Evolutionary conservation across 805 yeast species (phyloP).

Genomic region (Yarrowia sp.): DNA sequence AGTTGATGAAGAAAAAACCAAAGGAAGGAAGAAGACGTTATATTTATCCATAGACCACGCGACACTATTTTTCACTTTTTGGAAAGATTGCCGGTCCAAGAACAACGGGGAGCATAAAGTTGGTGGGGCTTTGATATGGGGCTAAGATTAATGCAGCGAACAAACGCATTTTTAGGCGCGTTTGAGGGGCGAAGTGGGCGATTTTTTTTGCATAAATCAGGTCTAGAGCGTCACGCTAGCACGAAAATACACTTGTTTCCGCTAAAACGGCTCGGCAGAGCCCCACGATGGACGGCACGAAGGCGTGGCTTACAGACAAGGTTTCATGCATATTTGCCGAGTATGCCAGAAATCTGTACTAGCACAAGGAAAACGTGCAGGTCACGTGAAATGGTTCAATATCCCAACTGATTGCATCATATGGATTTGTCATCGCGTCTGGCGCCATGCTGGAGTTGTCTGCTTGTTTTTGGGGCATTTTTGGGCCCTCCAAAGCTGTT

Average conservation of each 20-base stretch:
- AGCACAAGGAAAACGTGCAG: not conserved
- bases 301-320: not conserved
- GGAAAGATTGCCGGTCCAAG: not conserved
- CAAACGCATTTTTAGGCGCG: not conserved
- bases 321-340: not conserved
- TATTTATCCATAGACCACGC: not conserved
- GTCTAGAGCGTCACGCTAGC: not conserved
- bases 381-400: constrained; percentile 23
- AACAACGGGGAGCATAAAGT: constrained; percentile 1
- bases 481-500: not conserved
- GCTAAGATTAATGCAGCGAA: not conserved
- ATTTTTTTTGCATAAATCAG: not conserved
- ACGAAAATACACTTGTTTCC: too few species aligned
- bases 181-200: not conserved
- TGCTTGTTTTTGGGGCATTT: not conserved
- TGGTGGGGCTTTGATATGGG: not conserved
- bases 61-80: not conserved
- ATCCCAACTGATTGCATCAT: constrained; percentile 19
- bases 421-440: not conserved
- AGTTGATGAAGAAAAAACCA: too few species aligned
- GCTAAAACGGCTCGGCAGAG: too few species aligned
- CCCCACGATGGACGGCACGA: too few species aligned
- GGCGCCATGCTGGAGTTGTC: not conserved
- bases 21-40: not conserved
- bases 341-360: not conserved